Evolutionary conservation across 139 green algal species (phyloP), one percentile per base, ranked within the genome.

Genomic region (Chlamydomonas schloesseri): DNA sequence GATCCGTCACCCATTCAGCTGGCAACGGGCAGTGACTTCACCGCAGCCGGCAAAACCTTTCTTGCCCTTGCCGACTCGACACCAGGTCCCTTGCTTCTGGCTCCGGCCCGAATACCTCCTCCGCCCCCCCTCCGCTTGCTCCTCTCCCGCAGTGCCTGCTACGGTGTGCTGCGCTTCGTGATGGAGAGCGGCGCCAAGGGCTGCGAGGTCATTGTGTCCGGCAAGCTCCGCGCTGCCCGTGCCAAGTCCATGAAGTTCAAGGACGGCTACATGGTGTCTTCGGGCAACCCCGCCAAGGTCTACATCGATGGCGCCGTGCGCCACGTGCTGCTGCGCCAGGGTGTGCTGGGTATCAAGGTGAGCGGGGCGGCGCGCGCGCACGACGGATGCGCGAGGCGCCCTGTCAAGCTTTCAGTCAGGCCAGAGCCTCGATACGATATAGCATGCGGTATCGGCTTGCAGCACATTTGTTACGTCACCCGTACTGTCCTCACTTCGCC

Each of bases 211-310:
- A 98, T 99, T 88, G 98, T 99, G 34, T 96, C 92, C 42, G 98
- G 98, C 91, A 99, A 99, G 95, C 93, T 99, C 42, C 94, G 98
- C 28, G 98, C 97, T 15, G 93, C 97, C 90, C 96, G 98, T 94
- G 98, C 98, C 90, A 99, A 99, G 96, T 88, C 89, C 87, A 99
- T 99, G 98, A 99, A 99, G 95, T 99, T 99, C 97, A 99, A 99
- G 88, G 95, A 98, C 75, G 95, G 95, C 42, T 97, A 98, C 93
- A 98, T 98, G 95, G 95, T 97, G 3, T 72, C 96, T 36, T 96
- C 94, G 37, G 98, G 98, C 76, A 84, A 98, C 84, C 97, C 98
- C 14, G 89, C 93, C 26, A 81, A 82, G 0, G 93, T 98, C 31
- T 99, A 99, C 96, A 98, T 99, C 72, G 98, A 99, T 87, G 73